These are phyloP conservation scores for Pythium utonaiense DNA, from an alignment of 352 stramenopile species.

Conservation along the genomic window DNA sequence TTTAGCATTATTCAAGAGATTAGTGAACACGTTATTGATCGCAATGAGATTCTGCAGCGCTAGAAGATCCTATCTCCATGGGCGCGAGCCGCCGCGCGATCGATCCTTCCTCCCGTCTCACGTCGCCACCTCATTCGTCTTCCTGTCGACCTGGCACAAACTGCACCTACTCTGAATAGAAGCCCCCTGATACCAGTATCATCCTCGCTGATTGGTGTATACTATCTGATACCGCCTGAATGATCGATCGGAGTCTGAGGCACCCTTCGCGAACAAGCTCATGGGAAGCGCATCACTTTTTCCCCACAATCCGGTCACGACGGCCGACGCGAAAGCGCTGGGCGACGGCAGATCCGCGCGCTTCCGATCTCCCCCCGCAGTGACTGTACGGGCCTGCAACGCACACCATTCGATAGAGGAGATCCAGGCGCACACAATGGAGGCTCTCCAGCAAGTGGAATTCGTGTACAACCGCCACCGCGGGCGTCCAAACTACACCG, in stretches of 20 bases:
- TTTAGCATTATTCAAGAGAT: neutral
- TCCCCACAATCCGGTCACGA: neutral
- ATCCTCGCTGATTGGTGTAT: constrained; percentile 3
- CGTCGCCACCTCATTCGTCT: neutral
- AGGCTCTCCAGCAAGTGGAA: constrained; percentile 54
- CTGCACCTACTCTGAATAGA: constrained; percentile 14
- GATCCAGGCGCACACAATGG: constrained; percentile 14
- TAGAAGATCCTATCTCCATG: neutral
- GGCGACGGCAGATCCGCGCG: neutral
- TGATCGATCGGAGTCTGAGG: constrained; percentile 15
- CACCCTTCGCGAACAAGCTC: constrained; percentile 8
- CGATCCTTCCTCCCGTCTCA: neutral
- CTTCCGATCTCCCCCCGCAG: neutral
- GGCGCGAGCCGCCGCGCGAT: neutral
- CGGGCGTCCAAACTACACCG: constrained; percentile 47
- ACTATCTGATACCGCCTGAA: constrained; percentile 1
- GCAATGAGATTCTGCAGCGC: neutral
- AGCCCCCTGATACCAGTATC: constrained; percentile 14
- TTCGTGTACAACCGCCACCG: constrained; percentile 73
- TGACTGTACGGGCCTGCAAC: neutral
- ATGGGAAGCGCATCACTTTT: constrained; percentile 25
- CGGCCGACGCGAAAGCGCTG: neutral
- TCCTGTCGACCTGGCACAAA: constrained; percentile 13
- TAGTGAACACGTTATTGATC: neutral
- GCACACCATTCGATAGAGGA: neutral